Evolutionary conservation across 192 early-diverging fungal species (phyloP), one percentile per base, ranked within the genome.

Genomic region (Coemansia sp.): DNA sequence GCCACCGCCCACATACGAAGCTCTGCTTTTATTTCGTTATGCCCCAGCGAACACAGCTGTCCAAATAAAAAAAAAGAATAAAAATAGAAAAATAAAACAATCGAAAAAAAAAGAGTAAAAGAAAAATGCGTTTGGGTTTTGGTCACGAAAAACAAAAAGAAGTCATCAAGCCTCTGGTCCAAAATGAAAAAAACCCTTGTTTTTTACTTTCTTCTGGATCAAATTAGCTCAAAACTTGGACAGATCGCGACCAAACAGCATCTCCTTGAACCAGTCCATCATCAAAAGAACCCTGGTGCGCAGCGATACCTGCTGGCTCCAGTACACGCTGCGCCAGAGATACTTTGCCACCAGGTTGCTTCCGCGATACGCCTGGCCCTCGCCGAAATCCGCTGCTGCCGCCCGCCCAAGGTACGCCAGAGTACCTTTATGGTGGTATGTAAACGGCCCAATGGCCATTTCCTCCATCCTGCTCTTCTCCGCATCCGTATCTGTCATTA

Each of bases 231-330:
- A 82, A 40, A 82, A 82, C 30, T 60, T 61, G 4, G 88, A 87
- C 54, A 96, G 90, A 69, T 97, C 94, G 34, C 94, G 87, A 25
- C 95, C 95, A 83, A 96, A 96, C 14, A 93, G 57, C 32, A 82
- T 87, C 76, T 92, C 90, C 82, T 96, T 96, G 67, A 84, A 74
- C 94, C 96, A 97, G 76, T 97, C 96, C 66, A 90, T 91, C 17
- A 86, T 82, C 48, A 97, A 91, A 64, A 94, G 77, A 50, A 87
- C 61, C 34, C 88, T 77, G 75, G 95, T 98, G 63, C 94, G 85
- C 57, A 90, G 77, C 33, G 92, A 90, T 69, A 82, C 80, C 56
- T 82, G 80, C 71, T 77, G 71, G 68, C 74, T 77, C 80, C 80
- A 82, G 71, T 82, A 82, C 28, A 71, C 71, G 70, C 75, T 77